A percentile compares a stretch with the other conserved stretches of the same genome.
phyloP scores from a whole-genome alignment of 2,329 filamentous ascomycete species.

The Juglanconis oblonga region DNA sequence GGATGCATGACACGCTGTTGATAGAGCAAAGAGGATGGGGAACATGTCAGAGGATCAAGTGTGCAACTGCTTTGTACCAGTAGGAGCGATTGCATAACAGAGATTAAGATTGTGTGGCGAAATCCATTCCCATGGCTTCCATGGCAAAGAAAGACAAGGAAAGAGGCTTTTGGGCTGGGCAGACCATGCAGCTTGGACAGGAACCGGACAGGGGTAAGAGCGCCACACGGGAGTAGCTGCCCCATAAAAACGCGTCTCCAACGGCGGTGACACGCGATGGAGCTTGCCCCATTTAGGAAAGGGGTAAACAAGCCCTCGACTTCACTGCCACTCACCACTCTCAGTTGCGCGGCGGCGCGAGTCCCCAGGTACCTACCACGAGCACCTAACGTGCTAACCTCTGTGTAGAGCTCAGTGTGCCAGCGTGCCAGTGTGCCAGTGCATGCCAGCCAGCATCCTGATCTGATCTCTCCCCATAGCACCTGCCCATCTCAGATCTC shows the following conservation, averaged over 20 bases:
- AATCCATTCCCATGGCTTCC: no score
- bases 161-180: background rate
- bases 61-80: no score
- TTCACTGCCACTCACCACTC: slow-evolving; percentile 6
- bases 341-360: background rate
- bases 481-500: background rate
- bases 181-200: background rate
- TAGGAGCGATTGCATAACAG: no score
- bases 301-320: slow-evolving; percentile 19
- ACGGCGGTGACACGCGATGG: slow-evolving; percentile 11
- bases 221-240: background rate
- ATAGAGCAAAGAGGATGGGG: no score
- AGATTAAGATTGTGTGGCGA: no score
- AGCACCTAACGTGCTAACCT: background rate
- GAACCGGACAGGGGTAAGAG: slow-evolving; percentile 2
- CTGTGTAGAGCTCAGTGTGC: background rate
- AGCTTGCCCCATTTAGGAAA: slow-evolving; percentile 14
- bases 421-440: no score
- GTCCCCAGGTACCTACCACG: background rate
- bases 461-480: slow-evolving; percentile 1
- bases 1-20: no score
- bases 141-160: background rate
- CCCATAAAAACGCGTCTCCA: slow-evolving; percentile 15
- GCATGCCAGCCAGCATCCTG: background rate
- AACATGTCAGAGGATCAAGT: no score